A percentile compares a stretch with the other conserved stretches of the same genome.
Evolutionary conservation across 768 basidiomycete genomes (phyloP).

Genomic region (Agaricus blazei): DNA sequence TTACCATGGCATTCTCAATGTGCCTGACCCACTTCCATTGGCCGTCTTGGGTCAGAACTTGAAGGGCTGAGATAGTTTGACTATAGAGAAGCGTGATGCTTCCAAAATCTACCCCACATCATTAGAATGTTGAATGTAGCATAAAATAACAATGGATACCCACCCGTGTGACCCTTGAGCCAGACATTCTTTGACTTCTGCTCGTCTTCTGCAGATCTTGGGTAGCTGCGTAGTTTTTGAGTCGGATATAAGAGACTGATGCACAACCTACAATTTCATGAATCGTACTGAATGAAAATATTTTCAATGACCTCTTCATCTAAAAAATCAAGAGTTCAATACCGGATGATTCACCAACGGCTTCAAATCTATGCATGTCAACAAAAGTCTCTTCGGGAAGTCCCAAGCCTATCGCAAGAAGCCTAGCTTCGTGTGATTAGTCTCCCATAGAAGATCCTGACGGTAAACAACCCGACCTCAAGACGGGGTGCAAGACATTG

Average conservation of each 20-base stretch:
- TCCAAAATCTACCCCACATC: slow-evolving; percentile 37
- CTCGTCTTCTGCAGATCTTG: slow-evolving; percentile 45
- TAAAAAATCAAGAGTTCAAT: background rate
- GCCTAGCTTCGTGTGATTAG: slow-evolving; percentile 19
- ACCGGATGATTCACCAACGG: slow-evolving; percentile 39
- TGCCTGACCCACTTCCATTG: slow-evolving; percentile 57
- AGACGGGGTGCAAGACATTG: slow-evolving; percentile 43
- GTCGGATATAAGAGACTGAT: background rate
- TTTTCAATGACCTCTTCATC: background rate
- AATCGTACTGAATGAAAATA: slow-evolving; percentile 39
- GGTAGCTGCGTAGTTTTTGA: slow-evolving; percentile 33
- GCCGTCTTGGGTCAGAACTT: slow-evolving; percentile 48
- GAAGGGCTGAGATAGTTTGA: slow-evolving; percentile 54
- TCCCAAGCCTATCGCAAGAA: slow-evolving; percentile 47
- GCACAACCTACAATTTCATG: slow-evolving; percentile 59
- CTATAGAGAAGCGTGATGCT: slow-evolving; percentile 55
- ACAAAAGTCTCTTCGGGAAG: slow-evolving; percentile 49
- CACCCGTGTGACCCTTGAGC: slow-evolving; percentile 58
- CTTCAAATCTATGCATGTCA: slow-evolving; percentile 40
- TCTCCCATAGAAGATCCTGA: background rate
- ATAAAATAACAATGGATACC: background rate
- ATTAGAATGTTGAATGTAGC: background rate
- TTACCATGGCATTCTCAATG: slow-evolving; percentile 51
- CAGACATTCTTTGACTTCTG: slow-evolving; percentile 48
- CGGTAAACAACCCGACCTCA: slow-evolving; percentile 25